Evolutionary conservation across 768 basidiomycete genomes (phyloP).

Genomic region (Boletales sp.): DNA sequence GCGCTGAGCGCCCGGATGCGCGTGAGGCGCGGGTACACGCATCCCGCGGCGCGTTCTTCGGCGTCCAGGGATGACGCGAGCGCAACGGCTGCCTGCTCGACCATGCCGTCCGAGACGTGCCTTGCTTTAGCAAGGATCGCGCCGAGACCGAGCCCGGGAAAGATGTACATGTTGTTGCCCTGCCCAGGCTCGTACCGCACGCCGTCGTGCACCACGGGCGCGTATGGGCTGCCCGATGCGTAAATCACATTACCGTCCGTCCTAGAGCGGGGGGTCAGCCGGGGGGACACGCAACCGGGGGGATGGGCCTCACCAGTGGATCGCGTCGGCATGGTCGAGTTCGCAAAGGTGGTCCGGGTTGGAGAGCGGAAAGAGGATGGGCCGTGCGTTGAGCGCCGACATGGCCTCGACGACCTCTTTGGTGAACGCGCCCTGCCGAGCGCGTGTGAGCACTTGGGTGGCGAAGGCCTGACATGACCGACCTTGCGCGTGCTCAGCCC

Average conservation of each 20-base stretch:
- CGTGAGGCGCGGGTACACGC: conserved; percentile 67
- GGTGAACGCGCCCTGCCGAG: conserved; percentile 50
- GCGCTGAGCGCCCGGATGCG: conserved; percentile 68
- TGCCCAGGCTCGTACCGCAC: conserved; percentile 61
- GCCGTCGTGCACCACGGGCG: conserved; percentile 45
- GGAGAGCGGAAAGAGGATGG: conserved; percentile 81
- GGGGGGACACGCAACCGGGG: too few relatives aligned
- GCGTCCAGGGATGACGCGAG: conserved; percentile 53
- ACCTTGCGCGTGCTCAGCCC: conserved; percentile 61
- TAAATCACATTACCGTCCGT: conserved; percentile 66
- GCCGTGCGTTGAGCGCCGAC: conserved; percentile 59
- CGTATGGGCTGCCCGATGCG: conserved; percentile 72
- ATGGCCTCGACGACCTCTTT: conserved; percentile 60
- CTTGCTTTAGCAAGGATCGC: conserved; percentile 54
- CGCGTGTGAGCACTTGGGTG: neutral
- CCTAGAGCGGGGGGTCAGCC: conserved; percentile 32
- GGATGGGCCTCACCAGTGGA: conserved; percentile 43
- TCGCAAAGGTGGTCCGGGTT: conserved; percentile 66
- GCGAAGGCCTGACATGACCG: neutral
- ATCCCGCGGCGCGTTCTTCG: conserved; percentile 50
- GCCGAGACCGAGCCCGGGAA: conserved; percentile 61
- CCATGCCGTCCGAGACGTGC: conserved; percentile 64
- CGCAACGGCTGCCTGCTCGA: conserved; percentile 63
- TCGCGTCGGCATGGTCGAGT: conserved; percentile 56
- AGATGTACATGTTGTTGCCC: conserved; percentile 80